phyloP scores from a whole-genome alignment of 768 basidiomycete species.

The Xanthoconium stramineum region DNA sequence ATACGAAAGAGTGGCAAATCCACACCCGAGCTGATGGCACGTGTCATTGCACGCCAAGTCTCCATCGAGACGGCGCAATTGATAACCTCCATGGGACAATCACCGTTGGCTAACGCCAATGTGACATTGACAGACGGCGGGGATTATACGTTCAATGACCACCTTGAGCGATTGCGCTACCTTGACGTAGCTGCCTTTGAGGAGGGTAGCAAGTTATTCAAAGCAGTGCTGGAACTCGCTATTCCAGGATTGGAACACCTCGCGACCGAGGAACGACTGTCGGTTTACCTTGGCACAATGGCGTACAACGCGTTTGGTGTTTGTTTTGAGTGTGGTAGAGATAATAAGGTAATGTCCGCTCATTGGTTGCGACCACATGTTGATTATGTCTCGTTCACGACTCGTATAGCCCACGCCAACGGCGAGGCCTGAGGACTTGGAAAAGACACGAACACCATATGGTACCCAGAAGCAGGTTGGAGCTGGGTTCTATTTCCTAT shows the following conservation, averaged over 20 bases:
- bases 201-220: conserved; percentile 50
- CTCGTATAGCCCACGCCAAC: conserved; percentile 45
- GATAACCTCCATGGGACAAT: conserved; percentile 26
- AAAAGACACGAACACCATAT: conserved; percentile 71
- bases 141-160: conserved; percentile 68
- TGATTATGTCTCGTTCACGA: background rate
- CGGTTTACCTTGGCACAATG: conserved; percentile 64
- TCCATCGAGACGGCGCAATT: conserved; percentile 61
- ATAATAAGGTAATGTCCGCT: conserved; percentile 54
- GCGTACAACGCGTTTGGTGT: conserved; percentile 78
- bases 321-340: conserved; percentile 59
- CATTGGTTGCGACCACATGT: background rate
- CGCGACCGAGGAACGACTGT: conserved; percentile 60
- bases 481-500: conserved; percentile 69
- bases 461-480: conserved; percentile 78
- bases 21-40: conserved; percentile 58
- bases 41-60: conserved; percentile 72
- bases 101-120: conserved; percentile 11
- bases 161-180: conserved; percentile 72
- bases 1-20: conserved; percentile 47
- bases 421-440: conserved; percentile 64
- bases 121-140: conserved; percentile 38
- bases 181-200: conserved; percentile 50
- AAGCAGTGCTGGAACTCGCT: conserved; percentile 53
- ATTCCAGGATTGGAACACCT: conserved; percentile 73